A percentile compares a stretch with the other conserved stretches of the same genome.
phyloP scores from a whole-genome alignment of 2,329 filamentous ascomycete genomes.

The Colletotrichum lini region DNA sequence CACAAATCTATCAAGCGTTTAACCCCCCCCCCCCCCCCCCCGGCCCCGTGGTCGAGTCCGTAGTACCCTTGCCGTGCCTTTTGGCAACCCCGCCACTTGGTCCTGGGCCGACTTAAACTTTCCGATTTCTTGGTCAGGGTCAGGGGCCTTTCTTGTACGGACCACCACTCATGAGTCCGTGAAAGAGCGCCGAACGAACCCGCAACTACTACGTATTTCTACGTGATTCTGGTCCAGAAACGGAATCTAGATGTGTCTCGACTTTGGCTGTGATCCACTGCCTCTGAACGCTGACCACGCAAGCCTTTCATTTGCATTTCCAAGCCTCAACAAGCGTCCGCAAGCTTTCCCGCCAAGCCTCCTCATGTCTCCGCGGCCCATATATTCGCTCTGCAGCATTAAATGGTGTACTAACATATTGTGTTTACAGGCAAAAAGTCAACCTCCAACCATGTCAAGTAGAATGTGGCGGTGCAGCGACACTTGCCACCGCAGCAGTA shows the following conservation, averaged over 20 bases:
- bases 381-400: no score
- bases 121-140: not conserved
- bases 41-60: not conserved
- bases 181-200: not conserved
- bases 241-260: not conserved
- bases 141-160: not conserved
- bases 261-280: not conserved
- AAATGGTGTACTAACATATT: no score
- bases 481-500: no score
- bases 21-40: no score
- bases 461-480: no score
- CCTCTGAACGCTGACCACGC: not conserved
- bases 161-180: not conserved
- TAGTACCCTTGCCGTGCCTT: not conserved
- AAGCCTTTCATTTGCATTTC: no score
- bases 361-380: no score
- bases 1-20: not conserved
- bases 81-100: slow-evolving; percentile 5
- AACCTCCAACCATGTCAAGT: no score
- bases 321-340: not conserved
- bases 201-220: not conserved
- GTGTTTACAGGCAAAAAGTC: no score
- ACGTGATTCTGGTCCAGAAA: not conserved
- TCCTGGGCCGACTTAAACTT: slow-evolving; percentile 3
- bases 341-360: no score